Evolutionary conservation across 2,329 filamentous ascomycete genomes (phyloP), one percentile per base, ranked within the genome.

Genomic region (Botrytis porri): DNA sequence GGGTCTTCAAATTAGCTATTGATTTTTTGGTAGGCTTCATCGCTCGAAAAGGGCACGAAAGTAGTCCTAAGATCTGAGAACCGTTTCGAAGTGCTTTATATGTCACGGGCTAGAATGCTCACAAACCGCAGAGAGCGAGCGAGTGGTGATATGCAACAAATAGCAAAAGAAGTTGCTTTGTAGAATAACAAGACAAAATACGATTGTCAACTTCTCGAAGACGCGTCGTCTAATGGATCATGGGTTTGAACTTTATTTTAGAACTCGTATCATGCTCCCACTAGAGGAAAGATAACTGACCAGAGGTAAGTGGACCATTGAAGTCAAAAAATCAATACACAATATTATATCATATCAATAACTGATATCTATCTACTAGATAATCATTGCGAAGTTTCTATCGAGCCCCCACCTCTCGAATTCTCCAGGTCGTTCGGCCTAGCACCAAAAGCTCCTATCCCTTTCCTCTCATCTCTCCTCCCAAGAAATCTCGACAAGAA

Each of bases 391-490:
- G 64, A 4, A 14, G 4, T 54, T 66, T 39, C 45, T 35, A 2
- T 39, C 5, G 45, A 39, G 8, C 4, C 45, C 14, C 16, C 25
- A 5, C 9, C 37, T 18, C 66, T 32, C n/a, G 41, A 20, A 3
- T n/a, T 64, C 37, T 67, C 70, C 14, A 66, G 35, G 20, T 72
- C 61, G 8, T 65, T 59, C 39, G 61, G 6, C 9, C 62, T 59
- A 12, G 3, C 20, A 18, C 29, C n/a, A 43, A 43, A 69, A 37
- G 45, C 64, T 32, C 57, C 41, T n/a, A 22, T n/a, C 8, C 70
- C 67, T 43, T 43, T 71, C 29, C 37, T 74, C 16, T 61, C 63
- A 64, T 75, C 71, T 39, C 73, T 70, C 32, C 48, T 43, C 51
- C 73, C 57, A 29, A 74, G 64, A 16, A 64, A 72, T 62, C 71